Percentiles rank a stretch among this genome's conserved stretches.
These are phyloP conservation scores for Lecanoromycetidae sp. DNA, from an alignment of 2,329 filamentous ascomycete species.

Conservation along the genomic window DNA sequence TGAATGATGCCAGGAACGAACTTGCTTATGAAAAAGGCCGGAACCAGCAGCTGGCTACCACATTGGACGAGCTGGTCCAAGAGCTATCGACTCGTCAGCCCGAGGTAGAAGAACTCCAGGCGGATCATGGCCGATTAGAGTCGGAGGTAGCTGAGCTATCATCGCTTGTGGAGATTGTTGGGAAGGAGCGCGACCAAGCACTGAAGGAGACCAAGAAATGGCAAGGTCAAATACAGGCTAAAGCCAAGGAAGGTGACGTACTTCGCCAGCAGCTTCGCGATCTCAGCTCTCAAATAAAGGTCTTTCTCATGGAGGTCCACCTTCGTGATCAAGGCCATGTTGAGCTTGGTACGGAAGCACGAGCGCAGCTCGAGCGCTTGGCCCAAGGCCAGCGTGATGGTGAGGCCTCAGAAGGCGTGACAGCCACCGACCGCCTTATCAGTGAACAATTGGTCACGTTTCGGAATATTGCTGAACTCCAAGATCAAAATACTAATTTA, in stretches of 20 bases:
- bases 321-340: conserved; percentile 68
- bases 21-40: conserved; percentile 62
- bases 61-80: conserved; percentile 74
- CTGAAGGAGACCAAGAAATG: conserved; percentile 68
- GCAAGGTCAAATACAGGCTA: conserved; percentile 55
- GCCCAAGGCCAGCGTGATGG: conserved; percentile 64
- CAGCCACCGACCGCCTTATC: conserved; percentile 78
- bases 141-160: conserved; percentile 75
- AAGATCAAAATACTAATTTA: conserved; percentile 77
- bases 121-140: conserved; percentile 68
- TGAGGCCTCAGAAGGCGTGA: conserved; percentile 59
- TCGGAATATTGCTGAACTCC: conserved; percentile 70
- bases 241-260: conserved; percentile 58
- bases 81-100: conserved; percentile 77
- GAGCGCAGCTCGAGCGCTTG: conserved; percentile 62
- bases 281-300: conserved; percentile 77
- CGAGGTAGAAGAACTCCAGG: conserved; percentile 72
- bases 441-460: conserved; percentile 82
- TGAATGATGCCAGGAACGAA: conserved; percentile 49
- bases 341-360: conserved; percentile 58
- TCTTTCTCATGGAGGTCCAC: conserved; percentile 77
- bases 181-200: conserved; percentile 65
- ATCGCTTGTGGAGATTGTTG: conserved; percentile 67
- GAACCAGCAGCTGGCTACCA: conserved; percentile 59
- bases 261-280: conserved; percentile 79